A percentile compares a stretch with the other conserved stretches of the same genome.
phyloP scores from a whole-genome alignment of 805 yeast genomes.

The Wickerhamiella occidentalis region DNA sequence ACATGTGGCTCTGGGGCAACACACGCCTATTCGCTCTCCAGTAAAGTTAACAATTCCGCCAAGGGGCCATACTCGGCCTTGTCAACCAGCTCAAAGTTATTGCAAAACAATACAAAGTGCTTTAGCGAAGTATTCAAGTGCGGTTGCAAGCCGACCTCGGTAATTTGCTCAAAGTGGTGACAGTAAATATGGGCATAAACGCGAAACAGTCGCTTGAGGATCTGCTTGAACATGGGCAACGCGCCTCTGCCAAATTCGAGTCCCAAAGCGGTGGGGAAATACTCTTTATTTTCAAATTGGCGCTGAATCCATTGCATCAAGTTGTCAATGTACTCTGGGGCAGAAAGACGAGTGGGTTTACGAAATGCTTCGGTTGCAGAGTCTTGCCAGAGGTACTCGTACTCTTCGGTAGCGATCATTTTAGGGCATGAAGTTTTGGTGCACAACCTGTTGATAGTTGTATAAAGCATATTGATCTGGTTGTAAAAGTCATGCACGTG shows the following conservation, averaged over 20 bases:
- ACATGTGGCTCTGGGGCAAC: too few species aligned
- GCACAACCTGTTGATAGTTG: conserved; percentile 91
- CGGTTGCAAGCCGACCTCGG: conserved; percentile 83
- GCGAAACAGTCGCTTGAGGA: conserved; percentile 81
- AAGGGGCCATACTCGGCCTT: conserved; percentile 85
- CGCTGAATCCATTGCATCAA: conserved; percentile 92
- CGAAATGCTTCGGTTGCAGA: conserved; percentile 35
- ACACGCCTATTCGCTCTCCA: conserved; percentile 36
- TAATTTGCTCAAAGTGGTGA: conserved; percentile 91
- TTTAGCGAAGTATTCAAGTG: conserved; percentile 89
- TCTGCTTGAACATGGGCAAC: conserved; percentile 64
- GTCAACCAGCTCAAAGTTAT: conserved; percentile 67
- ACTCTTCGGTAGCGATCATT: conserved; percentile 96
- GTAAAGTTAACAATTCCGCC: conserved; percentile 62
- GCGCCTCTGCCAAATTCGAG: conserved; percentile 87
- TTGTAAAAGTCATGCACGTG: conserved; percentile 96
- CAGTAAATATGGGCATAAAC: conserved; percentile 96
- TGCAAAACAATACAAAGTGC: conserved; percentile 79
- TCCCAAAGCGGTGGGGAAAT: conserved; percentile 81
- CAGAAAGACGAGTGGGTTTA: conserved; percentile 77
- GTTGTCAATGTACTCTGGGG: conserved; percentile 89
- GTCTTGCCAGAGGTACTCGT: conserved; percentile 95
- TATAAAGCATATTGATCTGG: conserved; percentile 92
- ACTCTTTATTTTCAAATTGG: conserved; percentile 78
- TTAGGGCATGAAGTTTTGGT: conserved; percentile 90